These are phyloP conservation scores for Skeletonema marinoi DNA, from an alignment of 108 stramenopile species.

Conservation along the genomic window DNA sequence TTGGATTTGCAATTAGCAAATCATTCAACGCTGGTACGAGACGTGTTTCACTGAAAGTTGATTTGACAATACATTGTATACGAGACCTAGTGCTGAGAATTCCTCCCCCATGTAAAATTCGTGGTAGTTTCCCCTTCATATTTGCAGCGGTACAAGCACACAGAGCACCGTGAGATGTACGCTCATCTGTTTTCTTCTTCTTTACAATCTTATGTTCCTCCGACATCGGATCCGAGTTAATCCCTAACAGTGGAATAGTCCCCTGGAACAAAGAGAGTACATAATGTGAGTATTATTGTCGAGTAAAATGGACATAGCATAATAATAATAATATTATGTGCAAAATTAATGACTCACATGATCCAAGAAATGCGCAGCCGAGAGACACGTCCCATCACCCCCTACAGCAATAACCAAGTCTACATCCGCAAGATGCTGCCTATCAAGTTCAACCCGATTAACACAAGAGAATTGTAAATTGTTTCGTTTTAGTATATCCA, in stretches of 20 bases:
- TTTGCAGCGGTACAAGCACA: constrained; percentile 77
- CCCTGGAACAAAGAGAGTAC: constrained; percentile 10
- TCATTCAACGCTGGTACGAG: constrained; percentile 94
- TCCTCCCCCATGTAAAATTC: constrained; percentile 68
- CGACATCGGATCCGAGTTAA: constrained; percentile 83
- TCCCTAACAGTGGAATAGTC: constrained; percentile 82
- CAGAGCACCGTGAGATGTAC: constrained; percentile 88
- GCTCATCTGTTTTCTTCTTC: constrained; percentile 76
- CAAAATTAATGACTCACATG: constrained; percentile 40
- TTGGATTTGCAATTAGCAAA: constrained; percentile 88
- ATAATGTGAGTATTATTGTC: background rate
- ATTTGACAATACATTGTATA: constrained; percentile 84
- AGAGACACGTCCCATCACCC: constrained; percentile 87
- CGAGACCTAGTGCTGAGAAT: constrained; percentile 60
- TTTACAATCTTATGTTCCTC: constrained; percentile 47
- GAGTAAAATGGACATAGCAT: background rate
- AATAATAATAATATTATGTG: too few species aligned
- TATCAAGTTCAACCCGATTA: constrained; percentile 94
- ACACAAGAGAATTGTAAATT: constrained; percentile 85
- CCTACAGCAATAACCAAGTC: constrained; percentile 95
- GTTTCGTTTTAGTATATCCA: constrained; percentile 15
- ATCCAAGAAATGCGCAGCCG: constrained; percentile 84
- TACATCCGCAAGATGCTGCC: constrained; percentile 90
- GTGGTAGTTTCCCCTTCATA: constrained; percentile 67
- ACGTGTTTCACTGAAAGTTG: constrained; percentile 89